Conservation (phyloP, 441 rosid species). For the Euphorbia celastroides region DNA sequence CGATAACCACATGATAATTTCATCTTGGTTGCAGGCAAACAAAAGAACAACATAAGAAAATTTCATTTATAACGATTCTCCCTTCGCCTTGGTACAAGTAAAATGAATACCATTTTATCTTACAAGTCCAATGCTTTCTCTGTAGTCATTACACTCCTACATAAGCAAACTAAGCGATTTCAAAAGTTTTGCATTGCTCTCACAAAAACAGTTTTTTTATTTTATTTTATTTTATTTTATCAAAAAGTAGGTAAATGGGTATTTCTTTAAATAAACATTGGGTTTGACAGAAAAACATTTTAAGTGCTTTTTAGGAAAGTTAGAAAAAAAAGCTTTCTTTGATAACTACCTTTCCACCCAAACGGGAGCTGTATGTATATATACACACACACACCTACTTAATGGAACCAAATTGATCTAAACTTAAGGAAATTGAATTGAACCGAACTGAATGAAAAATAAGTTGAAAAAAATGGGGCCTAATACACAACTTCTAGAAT, state of each 20-base stretch:
- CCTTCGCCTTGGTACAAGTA: not conserved
- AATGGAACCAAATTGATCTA: no score
- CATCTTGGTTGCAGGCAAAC: not conserved
- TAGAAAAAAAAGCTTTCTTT: not conserved
- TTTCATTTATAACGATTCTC: not conserved
- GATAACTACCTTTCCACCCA: not conserved
- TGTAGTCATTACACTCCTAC: not conserved
- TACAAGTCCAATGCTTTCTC: not conserved
- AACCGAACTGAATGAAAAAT: no score
- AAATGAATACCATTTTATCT: not conserved
- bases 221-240: no score
- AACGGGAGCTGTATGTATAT: not conserved
- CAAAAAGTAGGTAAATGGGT: no score
- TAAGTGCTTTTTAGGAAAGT: no score
- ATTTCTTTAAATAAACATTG: no score
- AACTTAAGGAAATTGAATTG: no score
- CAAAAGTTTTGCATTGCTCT: not conserved
- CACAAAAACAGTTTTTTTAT: not conserved
- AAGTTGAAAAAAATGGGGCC: not conserved
- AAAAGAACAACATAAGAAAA: not conserved
- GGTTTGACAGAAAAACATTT: no score
- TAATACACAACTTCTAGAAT: not conserved
- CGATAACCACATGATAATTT: not conserved
- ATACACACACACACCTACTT: not conserved
- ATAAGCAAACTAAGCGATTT: not conserved